phyloP scores from a whole-genome alignment of 768 basidiomycete genomes.

The Mycena belliarum region DNA sequence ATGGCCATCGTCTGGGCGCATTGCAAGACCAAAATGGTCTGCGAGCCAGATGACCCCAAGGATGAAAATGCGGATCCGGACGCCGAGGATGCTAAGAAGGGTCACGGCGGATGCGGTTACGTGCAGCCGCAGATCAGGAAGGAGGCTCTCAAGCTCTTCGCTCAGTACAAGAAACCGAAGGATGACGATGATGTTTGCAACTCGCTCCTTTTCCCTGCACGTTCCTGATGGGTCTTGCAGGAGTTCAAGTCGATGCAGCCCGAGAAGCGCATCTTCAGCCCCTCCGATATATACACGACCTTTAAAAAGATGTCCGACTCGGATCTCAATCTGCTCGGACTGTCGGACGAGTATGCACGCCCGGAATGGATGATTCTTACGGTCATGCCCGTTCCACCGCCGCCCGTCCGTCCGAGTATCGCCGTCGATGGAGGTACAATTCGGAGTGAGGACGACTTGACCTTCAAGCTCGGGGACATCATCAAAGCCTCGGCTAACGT shows the following conservation, averaged over 20 bases:
- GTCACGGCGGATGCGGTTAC: slow-evolving; percentile 97
- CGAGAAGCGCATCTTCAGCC: slow-evolving; percentile 16
- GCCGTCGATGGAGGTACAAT: slow-evolving; percentile 95
- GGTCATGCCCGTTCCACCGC: slow-evolving; percentile 95
- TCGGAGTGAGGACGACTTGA: slow-evolving; percentile 97
- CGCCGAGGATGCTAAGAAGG: slow-evolving; percentile 76
- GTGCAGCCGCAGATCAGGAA: slow-evolving; percentile 87
- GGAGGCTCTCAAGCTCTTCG: slow-evolving; percentile 92
- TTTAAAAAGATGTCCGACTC: slow-evolving; percentile 21
- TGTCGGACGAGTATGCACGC: slow-evolving; percentile 93
- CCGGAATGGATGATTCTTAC: slow-evolving; percentile 99
- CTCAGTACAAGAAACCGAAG: slow-evolving; percentile 92
- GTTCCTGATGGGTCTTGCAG: slow-evolving; percentile 37
- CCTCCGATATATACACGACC: slow-evolving; percentile 18
- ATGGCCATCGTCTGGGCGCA: slow-evolving; percentile 85
- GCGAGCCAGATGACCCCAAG: slow-evolving; percentile 87
- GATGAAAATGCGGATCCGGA: slow-evolving; percentile 78
- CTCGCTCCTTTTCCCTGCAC: slow-evolving; percentile 1
- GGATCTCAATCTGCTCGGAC: slow-evolving; percentile 43
- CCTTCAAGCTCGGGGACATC: slow-evolving; percentile 96
- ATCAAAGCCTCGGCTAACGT: slow-evolving; percentile 95
- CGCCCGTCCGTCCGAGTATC: slow-evolving; percentile 96
- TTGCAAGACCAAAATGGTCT: slow-evolving; percentile 87
- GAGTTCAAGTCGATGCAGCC: slow-evolving; percentile 73
- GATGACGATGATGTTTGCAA: slow-evolving; percentile 91